Base-by-base conservation (phyloP, 257 asterid species). In the Nicotiana benthamiana region DNA sequence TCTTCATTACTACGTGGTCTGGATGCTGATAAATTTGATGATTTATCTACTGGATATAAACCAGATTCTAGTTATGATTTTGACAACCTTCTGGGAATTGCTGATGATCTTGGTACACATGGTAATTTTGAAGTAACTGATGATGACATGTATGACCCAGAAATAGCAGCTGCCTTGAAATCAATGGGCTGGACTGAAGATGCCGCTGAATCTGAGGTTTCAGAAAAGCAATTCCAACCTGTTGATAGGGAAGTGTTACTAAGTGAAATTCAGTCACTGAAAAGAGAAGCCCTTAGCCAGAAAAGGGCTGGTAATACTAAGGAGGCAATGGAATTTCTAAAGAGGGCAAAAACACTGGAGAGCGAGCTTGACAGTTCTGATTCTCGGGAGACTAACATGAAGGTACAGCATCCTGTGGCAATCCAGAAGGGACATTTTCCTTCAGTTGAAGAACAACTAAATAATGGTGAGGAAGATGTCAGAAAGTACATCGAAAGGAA, bases 161-260 rank as follows among this genome's bases (percentile, higher is more conserved):
- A 94, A 80, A 89, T 96, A 81, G 89, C 89, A 54, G 87, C 92
- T 75, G 90, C 97, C 81, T 82, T 96, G 91, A 75, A 84, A 84
- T 94, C 97, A 40, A 83, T 96, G 70, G 99, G 99, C 80, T 96
- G 98, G 99, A 82, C 85, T 79, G 98, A 96, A 56, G 97, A 91
- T 36, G 56, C 60, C 24, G 48, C 84, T 4, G 61, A 85, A 54
- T 80, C 85, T 64, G 88, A 74, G 82, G 91, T 86, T 36, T 26
- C 79, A 32, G 87, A 79, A 43, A 74, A 28, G 77, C 84, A 78
- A 27, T 66, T 13, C 61, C 75, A 79, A 11, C 75, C 87, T 61
- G 54, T 85, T 64, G 83, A 85, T 53, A 81, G 85, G 77, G 93
- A 88, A 79, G 86, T 86, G 11, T 67, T 84, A 77, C 65, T 27